A percentile compares a stretch with the other conserved stretches of the same genome.
These are phyloP conservation scores for Nakazawaea wyomingensis DNA, from an alignment of 805 yeast species.

Conservation along the genomic window DNA sequence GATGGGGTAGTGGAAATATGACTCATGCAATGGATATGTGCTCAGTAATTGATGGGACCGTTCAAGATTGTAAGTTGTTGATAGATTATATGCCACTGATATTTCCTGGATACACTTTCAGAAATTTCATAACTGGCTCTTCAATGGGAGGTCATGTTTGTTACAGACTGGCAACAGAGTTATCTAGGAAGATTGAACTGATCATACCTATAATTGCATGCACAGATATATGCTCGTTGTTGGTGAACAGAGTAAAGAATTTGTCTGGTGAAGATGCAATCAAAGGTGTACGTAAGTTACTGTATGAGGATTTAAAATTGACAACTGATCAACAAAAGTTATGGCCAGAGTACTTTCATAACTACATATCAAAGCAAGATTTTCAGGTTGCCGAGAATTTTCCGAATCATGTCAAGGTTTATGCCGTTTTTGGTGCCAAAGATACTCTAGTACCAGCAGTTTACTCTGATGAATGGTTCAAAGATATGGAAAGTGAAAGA, in stretches of 20 bases:
- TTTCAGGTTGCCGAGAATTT: slow-evolving; percentile 14
- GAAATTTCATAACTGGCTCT: slow-evolving; percentile 41
- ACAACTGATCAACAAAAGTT: slow-evolving; percentile 6
- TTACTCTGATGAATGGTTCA: slow-evolving; percentile 12
- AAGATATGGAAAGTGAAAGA: slow-evolving; percentile 7
- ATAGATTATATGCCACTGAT: slow-evolving; percentile 38
- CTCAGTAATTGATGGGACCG: slow-evolving; percentile 41
- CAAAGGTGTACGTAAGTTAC: slow-evolving; percentile 8
- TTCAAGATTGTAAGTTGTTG: slow-evolving; percentile 37
- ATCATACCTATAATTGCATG: slow-evolving; percentile 49
- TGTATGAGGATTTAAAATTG: slow-evolving; percentile 14
- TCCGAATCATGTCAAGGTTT: slow-evolving; percentile 15
- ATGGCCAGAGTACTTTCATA: slow-evolving; percentile 15
- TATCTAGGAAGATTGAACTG: slow-evolving; percentile 32
- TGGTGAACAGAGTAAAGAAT: slow-evolving; percentile 33
- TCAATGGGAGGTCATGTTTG: slow-evolving; percentile 58
- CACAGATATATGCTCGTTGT: slow-evolving; percentile 38
- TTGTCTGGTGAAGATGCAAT: neutral
- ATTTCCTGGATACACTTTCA: slow-evolving; percentile 24
- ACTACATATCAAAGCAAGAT: slow-evolving; percentile 12
- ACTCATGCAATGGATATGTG: slow-evolving; percentile 49
- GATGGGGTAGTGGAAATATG: slow-evolving; percentile 44
- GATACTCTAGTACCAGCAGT: slow-evolving; percentile 14
- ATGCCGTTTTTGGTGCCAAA: slow-evolving; percentile 13
- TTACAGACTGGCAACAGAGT: slow-evolving; percentile 36